Conservation (phyloP, 306 rosid genomes). For the Rubus parviflorus region DNA sequence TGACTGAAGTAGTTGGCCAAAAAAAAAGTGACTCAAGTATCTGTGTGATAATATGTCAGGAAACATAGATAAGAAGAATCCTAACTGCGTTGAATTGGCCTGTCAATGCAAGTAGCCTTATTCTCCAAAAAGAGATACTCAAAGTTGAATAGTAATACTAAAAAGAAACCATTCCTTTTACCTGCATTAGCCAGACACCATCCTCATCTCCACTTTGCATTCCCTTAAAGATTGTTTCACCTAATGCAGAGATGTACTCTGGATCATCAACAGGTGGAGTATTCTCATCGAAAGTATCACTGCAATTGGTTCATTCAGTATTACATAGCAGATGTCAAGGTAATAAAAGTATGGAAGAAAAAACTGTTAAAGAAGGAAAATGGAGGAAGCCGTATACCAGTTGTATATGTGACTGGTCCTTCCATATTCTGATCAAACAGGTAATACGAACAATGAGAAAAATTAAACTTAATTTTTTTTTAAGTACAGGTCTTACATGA, state of each 20-base stretch:
- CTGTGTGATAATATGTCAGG: neutral
- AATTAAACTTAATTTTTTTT: constrained; percentile 24
- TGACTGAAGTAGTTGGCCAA: neutral
- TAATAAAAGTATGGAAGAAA: neutral
- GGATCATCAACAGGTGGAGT: constrained; percentile 89
- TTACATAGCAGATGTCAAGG: neutral
- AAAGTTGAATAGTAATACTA: neutral
- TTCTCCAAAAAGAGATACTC: neutral
- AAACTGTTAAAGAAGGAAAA: neutral
- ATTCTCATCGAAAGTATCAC: constrained; percentile 95
- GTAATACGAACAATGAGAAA: constrained; percentile 31
- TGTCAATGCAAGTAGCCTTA: neutral
- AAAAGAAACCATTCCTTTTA: constrained; percentile 20
- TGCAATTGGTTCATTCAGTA: constrained; percentile 43
- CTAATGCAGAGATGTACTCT: constrained; percentile 79
- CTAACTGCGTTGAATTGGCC: neutral
- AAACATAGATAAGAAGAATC: neutral
- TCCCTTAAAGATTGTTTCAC: constrained; percentile 74
- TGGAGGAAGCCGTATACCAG: constrained; percentile 53
- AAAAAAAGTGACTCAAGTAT: neutral
- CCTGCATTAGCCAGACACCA: constrained; percentile 98
- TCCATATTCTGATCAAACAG: constrained; percentile 67
- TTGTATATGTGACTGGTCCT: constrained; percentile 83
- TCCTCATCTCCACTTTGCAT: constrained; percentile 78
- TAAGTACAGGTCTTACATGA: constrained; percentile 10